Conservation (phyloP, 2,329 filamentous ascomycete genomes). For the Grosmannia serpens region DNA sequence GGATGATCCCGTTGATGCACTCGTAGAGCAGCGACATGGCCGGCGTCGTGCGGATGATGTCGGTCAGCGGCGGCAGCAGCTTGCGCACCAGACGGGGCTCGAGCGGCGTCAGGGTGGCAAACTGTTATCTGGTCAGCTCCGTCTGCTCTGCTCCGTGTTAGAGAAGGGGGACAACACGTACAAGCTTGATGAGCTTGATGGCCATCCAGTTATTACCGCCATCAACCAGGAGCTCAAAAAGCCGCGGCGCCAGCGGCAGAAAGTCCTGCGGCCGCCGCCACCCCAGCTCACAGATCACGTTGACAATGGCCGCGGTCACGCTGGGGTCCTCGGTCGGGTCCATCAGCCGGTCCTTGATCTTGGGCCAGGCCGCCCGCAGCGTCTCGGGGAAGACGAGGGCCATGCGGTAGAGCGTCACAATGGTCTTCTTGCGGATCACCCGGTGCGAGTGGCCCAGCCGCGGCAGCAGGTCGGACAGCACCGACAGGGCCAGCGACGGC, state of each 20-base stretch:
- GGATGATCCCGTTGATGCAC: constrained; percentile 96
- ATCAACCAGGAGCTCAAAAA: constrained; percentile 87
- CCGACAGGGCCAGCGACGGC: constrained; percentile 79
- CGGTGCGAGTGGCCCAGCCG: constrained; percentile 78
- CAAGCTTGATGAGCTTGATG: constrained; percentile 96
- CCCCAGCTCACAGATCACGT: constrained; percentile 90
- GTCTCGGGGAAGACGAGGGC: constrained; percentile 96
- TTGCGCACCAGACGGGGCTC: constrained; percentile 89
- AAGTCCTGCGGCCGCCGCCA: constrained; percentile 93
- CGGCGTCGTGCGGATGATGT: constrained; percentile 85
- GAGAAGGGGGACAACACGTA: constrained; percentile 22
- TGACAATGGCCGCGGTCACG: constrained; percentile 91
- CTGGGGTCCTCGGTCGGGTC: constrained; percentile 83
- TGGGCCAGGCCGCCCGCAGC: constrained; percentile 85
- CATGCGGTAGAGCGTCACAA: constrained; percentile 86
- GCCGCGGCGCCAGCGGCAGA: constrained; percentile 73
- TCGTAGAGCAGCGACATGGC: constrained; percentile 98
- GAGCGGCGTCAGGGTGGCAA: constrained; percentile 84
- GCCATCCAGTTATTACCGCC: constrained; percentile 99
- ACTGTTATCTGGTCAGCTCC: constrained; percentile 38
- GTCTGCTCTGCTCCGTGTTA: not conserved
- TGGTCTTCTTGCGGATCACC: constrained; percentile 85
- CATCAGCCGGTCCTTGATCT: constrained; percentile 88
- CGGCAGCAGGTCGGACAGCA: constrained; percentile 76
- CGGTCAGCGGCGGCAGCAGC: constrained; percentile 77